Evolutionary conservation across 2,329 filamentous ascomycete genomes (phyloP).

Genomic region (Chaetomium sp.): DNA sequence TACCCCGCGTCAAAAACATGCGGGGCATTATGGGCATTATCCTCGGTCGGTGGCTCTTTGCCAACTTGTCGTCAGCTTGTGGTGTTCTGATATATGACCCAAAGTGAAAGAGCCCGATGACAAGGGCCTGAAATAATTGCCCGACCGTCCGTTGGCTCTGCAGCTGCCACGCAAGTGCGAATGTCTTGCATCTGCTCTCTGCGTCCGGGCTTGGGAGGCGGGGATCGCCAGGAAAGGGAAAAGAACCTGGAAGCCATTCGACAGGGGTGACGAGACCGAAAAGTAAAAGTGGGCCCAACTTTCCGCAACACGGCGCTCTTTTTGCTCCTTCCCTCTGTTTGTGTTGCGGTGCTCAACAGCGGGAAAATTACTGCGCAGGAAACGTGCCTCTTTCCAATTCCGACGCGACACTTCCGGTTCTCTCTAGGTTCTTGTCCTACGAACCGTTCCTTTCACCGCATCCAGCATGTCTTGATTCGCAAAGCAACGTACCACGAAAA

Average conservation of each 20-base stretch:
- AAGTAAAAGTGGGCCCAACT: constrained; percentile 12
- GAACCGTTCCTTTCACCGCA: constrained; percentile 14
- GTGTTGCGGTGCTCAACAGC: constrained; percentile 20
- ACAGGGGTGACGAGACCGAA: constrained; percentile 24
- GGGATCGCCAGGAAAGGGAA: constrained; percentile 8
- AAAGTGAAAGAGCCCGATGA: not conserved
- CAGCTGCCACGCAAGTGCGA: constrained; percentile 28
- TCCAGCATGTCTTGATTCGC: constrained; percentile 14
- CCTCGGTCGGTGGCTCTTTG: not conserved
- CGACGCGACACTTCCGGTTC: constrained; percentile 8
- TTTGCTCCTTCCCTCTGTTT: constrained; percentile 10
- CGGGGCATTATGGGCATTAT: not conserved
- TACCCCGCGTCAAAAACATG: constrained; percentile 9
- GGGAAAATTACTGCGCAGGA: not conserved
- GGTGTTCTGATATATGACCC: constrained; percentile 17
- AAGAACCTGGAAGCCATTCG: constrained; percentile 9
- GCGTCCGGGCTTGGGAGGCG: constrained; percentile 2
- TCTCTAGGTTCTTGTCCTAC: constrained; percentile 8
- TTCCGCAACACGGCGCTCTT: not conserved
- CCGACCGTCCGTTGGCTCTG: constrained; percentile 27
- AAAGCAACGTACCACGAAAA: constrained; percentile 11
- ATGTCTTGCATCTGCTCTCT: constrained; percentile 28
- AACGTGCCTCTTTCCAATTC: not conserved
- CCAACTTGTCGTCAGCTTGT: not conserved
- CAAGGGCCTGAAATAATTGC: constrained; percentile 1